Percentiles rank a stretch among this genome's conserved stretches.
These are phyloP conservation scores for Diplodia corticola DNA, from an alignment of 2,329 filamentous ascomycete species.

Conservation along the genomic window DNA sequence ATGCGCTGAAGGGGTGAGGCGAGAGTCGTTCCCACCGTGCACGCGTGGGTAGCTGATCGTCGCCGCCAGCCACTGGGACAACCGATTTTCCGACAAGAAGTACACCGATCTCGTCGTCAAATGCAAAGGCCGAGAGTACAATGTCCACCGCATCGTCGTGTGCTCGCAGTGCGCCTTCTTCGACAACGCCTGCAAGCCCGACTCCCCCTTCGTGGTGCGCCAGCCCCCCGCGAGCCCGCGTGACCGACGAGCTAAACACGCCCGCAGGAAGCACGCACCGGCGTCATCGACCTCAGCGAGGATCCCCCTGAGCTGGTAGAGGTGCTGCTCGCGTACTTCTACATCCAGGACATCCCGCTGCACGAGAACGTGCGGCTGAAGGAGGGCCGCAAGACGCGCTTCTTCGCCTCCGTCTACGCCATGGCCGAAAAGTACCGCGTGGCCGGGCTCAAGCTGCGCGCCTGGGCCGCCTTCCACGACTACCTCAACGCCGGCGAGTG, in stretches of 20 bases:
- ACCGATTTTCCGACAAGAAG: neutral
- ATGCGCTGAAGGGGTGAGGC: neutral
- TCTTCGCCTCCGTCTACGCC: neutral
- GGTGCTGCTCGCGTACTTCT: conserved; percentile 14
- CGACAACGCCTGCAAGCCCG: neutral
- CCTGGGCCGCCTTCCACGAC: neutral
- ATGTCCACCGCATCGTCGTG: neutral
- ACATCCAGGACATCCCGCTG: conserved; percentile 22
- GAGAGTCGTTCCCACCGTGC: neutral
- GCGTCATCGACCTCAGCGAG: conserved; percentile 13
- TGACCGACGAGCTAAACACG: neutral
- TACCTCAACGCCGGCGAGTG: neutral
- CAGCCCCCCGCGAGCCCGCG: too few species aligned
- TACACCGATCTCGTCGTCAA: conserved; percentile 10
- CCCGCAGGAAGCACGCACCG: neutral
- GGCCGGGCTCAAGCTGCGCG: neutral
- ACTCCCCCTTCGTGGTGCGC: neutral
- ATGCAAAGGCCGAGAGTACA: neutral
- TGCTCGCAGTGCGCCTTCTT: conserved; percentile 5
- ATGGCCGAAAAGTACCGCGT: conserved; percentile 2
- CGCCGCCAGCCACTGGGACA: neutral
- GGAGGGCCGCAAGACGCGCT: neutral
- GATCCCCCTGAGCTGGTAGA: conserved; percentile 4
- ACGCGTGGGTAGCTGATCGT: neutral
- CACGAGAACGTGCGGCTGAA: neutral